Evolutionary conservation across 176 grass and related monocot genomes (phyloP).

Genomic region (Triticum aestivum): IWGSC_CS_RefSeq_v2.1 NC_057794.1:451256945-451257444

Average conservation of each 20-base stretch:
- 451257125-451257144: too few relatives aligned
- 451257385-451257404: slow-evolving; percentile 36
- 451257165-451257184: not conserved
- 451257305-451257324: slow-evolving; percentile 45
- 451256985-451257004: too few relatives aligned
- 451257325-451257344: slow-evolving; percentile 42
- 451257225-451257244: slow-evolving; percentile 23
- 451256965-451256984: too few relatives aligned
- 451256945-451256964: too few relatives aligned
- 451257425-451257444: slow-evolving; percentile 55
- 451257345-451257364: slow-evolving; percentile 55
- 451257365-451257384: slow-evolving; percentile 58
- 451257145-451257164: too few relatives aligned
- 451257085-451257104: too few relatives aligned
- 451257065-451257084: too few relatives aligned
- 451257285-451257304: slow-evolving; percentile 40
- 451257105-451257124: too few relatives aligned
- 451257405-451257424: slow-evolving; percentile 31
- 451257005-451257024: too few relatives aligned
- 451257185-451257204: not conserved
- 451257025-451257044: too few relatives aligned
- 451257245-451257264: slow-evolving; percentile 48
- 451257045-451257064: too few relatives aligned
- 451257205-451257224: not conserved
- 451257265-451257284: slow-evolving; percentile 46